Percentiles rank a stretch among this genome's conserved stretches.
These are phyloP conservation scores for Aspergillus piperis DNA, from an alignment of 2,329 filamentous ascomycete genomes.

Conservation along the genomic window DNA sequence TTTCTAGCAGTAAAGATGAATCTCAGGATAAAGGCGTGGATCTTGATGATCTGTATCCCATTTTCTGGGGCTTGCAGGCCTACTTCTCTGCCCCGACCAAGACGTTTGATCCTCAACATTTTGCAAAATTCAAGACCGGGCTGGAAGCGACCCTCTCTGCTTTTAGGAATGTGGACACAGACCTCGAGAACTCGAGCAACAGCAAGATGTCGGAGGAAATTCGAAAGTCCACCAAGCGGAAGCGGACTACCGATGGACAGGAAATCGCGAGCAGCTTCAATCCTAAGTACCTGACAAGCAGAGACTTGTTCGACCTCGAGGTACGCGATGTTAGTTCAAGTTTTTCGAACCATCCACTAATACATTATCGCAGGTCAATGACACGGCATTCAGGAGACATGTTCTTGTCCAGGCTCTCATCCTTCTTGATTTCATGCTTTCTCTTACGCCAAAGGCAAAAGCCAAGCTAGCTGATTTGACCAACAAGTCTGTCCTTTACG, in stretches of 20 bases:
- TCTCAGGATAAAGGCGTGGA: conserved; percentile 54
- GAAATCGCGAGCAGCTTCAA: conserved; percentile 79
- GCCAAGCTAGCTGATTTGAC: conserved; percentile 71
- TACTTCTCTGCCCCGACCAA: conserved; percentile 87
- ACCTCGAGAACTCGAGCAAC: conserved; percentile 65
- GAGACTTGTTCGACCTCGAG: conserved; percentile 93
- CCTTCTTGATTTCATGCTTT: conserved; percentile 91
- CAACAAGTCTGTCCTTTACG: conserved; percentile 88
- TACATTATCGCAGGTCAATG: conserved; percentile 67
- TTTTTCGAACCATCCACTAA: conserved; percentile 24
- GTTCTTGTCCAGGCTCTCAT: conserved; percentile 95
- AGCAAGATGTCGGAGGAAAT: conserved; percentile 63
- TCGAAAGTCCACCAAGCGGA: conserved; percentile 69
- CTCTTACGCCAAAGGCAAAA: conserved; percentile 78
- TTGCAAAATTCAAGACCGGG: conserved; percentile 65
- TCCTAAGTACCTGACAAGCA: conserved; percentile 96
- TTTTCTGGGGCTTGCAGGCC: conserved; percentile 92
- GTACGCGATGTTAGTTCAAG: conserved; percentile 47
- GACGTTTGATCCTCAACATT: conserved; percentile 71
- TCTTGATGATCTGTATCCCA: conserved; percentile 75
- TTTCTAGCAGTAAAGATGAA: conserved; percentile 25
- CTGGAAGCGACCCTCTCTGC: conserved; percentile 66
- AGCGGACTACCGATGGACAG: conserved; percentile 62
- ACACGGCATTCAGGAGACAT: conserved; percentile 90
- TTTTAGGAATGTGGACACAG: conserved; percentile 71